phyloP scores from a whole-genome alignment of 2,329 filamentous ascomycete species.

The Penicillium sclerotigenum region DNA sequence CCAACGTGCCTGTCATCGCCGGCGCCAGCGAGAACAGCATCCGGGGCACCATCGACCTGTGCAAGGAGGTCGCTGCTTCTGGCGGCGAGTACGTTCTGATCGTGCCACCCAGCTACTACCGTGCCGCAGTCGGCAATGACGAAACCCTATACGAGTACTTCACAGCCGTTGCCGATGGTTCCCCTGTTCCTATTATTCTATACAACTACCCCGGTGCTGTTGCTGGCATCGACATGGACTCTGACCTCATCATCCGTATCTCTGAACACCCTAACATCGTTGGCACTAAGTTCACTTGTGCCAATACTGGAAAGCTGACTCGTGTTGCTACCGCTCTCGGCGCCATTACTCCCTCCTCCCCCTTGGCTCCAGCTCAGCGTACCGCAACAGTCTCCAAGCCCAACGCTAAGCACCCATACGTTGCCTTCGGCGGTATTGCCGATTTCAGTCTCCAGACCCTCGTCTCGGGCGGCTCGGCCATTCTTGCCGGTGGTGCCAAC shows the following conservation, averaged over 20 bases:
- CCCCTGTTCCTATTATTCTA: conserved; percentile 73
- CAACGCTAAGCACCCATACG: conserved; percentile 54
- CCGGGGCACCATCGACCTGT: conserved; percentile 72
- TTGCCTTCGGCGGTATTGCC: conserved; percentile 85
- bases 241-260: conserved; percentile 76
- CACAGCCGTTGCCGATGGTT: conserved; percentile 69
- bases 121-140: conserved; percentile 67
- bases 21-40: conserved; percentile 80
- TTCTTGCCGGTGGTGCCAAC: conserved; percentile 84
- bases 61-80: conserved; percentile 61
- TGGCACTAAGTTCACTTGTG: conserved; percentile 89
- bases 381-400: conserved; percentile 29
- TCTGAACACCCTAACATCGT: conserved; percentile 78
- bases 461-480: conserved; percentile 74
- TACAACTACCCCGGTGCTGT: conserved; percentile 93
- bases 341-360: conserved; percentile 61
- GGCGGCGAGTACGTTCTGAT: conserved; percentile 79
- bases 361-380: conserved; percentile 28
- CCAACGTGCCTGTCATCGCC: conserved; percentile 72
- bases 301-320: conserved; percentile 84
- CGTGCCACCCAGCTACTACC: conserved; percentile 81
- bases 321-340: conserved; percentile 71
- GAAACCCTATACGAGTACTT: conserved; percentile 71
- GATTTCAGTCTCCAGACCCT: conserved; percentile 85
- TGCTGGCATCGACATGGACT: conserved; percentile 84